Conservation (phyloP, 345 rosid genomes). For the Pseudoturritis turrita region DNA sequence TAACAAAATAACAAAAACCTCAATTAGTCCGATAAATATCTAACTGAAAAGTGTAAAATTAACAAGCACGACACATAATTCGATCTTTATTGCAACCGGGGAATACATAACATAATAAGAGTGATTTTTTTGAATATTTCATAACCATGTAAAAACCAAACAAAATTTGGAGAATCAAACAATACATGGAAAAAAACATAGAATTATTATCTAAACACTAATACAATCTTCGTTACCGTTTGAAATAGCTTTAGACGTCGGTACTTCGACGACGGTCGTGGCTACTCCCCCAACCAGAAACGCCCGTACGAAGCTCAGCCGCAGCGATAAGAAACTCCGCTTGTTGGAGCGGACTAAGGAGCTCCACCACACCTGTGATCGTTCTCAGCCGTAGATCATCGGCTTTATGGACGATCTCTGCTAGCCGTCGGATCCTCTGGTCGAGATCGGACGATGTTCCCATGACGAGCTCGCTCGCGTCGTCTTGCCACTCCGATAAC, state of each 20-base stretch:
- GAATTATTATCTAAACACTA: background rate
- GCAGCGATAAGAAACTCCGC: constrained; percentile 70
- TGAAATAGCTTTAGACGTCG: background rate
- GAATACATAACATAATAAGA: background rate
- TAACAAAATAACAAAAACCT: constrained; percentile 2
- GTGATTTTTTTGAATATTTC: background rate
- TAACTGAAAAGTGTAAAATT: background rate
- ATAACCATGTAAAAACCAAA: constrained; percentile 28
- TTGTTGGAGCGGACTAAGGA: constrained; percentile 64
- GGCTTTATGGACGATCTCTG: constrained; percentile 45
- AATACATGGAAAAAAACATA: constrained; percentile 22
- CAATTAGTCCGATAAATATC: background rate
- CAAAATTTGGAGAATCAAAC: constrained; percentile 5
- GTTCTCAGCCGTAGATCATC: constrained; percentile 67
- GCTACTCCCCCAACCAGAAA: constrained; percentile 54
- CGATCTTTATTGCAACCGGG: background rate
- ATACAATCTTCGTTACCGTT: background rate
- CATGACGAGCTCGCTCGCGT: constrained; percentile 46
- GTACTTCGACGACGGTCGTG: constrained; percentile 40
- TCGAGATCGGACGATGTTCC: constrained; percentile 26
- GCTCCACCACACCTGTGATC: constrained; percentile 46
- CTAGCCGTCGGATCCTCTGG: constrained; percentile 43
- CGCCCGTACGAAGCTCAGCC: constrained; percentile 66
- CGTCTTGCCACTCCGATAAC: constrained; percentile 76
- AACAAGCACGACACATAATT: background rate